These are phyloP conservation scores for Endoconidiophora polonica DNA, from an alignment of 2,329 filamentous ascomycete species.

Conservation along the genomic window DNA sequence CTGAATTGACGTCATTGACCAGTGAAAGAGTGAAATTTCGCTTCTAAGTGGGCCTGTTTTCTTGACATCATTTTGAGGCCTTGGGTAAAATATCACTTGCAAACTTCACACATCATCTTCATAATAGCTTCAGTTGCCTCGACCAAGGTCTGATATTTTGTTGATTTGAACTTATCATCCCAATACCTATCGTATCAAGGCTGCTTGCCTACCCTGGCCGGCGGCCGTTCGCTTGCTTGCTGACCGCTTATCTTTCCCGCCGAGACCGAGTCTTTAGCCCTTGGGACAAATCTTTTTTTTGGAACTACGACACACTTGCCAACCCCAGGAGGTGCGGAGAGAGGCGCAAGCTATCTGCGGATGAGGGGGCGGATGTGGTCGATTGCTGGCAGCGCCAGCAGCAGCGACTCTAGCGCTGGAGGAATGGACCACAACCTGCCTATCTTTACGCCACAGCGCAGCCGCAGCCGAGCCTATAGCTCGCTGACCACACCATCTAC, in stretches of 20 bases:
- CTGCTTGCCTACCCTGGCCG: neutral
- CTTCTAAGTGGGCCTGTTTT: no score
- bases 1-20: no score
- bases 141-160: no score
- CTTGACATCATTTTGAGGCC: no score
- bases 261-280: neutral
- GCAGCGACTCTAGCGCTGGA: slow-evolving; percentile 3
- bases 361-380: slow-evolving; percentile 8
- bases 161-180: no score
- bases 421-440: slow-evolving; percentile 1
- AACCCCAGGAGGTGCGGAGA: no score
- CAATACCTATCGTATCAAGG: neutral
- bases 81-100: no score
- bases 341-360: no score
- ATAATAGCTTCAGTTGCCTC: no score
- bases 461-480: slow-evolving; percentile 8
- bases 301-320: no score
- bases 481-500: slow-evolving; percentile 7
- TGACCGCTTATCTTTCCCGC: neutral
- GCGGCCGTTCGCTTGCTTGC: neutral
- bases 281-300: neutral
- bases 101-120: no score
- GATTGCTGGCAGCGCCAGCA: slow-evolving; percentile 1
- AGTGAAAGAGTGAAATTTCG: no score
- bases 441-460: slow-evolving; percentile 9